Evolutionary conservation across 2,329 filamentous ascomycete genomes (phyloP).

Genomic region (Aspergillus persii): DNA sequence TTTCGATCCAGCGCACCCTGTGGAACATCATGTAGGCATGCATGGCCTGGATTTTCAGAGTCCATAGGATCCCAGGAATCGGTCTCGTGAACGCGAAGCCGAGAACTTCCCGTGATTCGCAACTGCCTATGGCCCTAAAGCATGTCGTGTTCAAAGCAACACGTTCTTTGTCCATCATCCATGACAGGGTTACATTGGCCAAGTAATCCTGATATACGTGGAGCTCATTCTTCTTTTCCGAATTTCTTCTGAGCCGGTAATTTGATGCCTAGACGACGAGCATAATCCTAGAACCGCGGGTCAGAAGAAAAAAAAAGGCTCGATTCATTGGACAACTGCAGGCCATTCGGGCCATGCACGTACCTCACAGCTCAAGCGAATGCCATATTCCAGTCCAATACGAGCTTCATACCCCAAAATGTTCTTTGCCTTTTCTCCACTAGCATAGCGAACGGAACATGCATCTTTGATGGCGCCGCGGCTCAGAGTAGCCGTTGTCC

Average conservation of each 20-base stretch:
- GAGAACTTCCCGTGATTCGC: not conserved
- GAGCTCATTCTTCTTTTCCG: slow-evolving; percentile 3
- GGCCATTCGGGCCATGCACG: slow-evolving; percentile 11
- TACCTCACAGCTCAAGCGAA: slow-evolving; percentile 50
- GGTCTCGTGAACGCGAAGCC: not conserved
- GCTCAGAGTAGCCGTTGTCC: slow-evolving; percentile 48
- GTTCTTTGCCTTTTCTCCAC: slow-evolving; percentile 50
- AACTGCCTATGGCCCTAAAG: not conserved
- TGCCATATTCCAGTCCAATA: slow-evolving; percentile 52
- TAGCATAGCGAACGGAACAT: slow-evolving; percentile 53
- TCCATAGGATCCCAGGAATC: not conserved
- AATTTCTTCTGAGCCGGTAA: slow-evolving; percentile 11
- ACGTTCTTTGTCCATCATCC: not conserved
- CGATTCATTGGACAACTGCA: not conserved
- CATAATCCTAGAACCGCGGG: slow-evolving; percentile 28
- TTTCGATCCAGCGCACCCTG: not conserved
- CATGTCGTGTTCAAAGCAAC: slow-evolving; percentile 1
- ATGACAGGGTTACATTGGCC: slow-evolving; percentile 5
- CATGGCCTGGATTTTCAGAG: not conserved
- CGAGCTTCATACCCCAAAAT: slow-evolving; percentile 54
- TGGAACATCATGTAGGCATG: not conserved
- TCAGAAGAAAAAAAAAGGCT: slow-evolving; percentile 3
- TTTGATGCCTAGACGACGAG: slow-evolving; percentile 28
- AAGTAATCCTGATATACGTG: not conserved
- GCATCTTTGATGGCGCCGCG: slow-evolving; percentile 57